phyloP scores from a whole-genome alignment of 2,329 filamentous ascomycete genomes.

The Lachnellula hyalina region DNA sequence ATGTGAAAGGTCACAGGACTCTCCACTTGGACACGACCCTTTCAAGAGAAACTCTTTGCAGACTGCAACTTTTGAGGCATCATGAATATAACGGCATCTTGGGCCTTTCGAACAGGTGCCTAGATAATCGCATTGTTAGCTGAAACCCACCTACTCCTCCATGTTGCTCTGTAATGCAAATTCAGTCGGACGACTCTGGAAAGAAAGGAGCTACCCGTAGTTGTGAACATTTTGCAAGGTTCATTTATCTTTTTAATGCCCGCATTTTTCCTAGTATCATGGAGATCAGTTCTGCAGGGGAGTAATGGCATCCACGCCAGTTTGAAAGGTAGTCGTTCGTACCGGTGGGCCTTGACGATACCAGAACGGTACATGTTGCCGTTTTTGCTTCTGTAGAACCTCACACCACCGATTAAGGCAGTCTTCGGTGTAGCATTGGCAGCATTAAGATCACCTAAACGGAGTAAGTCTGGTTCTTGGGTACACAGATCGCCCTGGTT shows the following conservation, averaged over 20 bases:
- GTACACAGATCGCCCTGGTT: constrained; percentile 8
- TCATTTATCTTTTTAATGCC: constrained; percentile 63
- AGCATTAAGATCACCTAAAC: constrained; percentile 52
- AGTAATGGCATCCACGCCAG: constrained; percentile 5
- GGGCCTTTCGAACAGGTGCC: constrained; percentile 82
- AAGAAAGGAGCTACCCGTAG: constrained; percentile 54
- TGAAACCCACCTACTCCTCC: constrained; percentile 21
- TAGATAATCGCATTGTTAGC: constrained; percentile 38
- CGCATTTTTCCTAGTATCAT: constrained; percentile 33
- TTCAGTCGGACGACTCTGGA: constrained; percentile 26
- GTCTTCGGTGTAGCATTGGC: constrained; percentile 69
- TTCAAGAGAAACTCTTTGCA: constrained; percentile 85
- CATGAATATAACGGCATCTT: constrained; percentile 74
- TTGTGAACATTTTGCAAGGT: constrained; percentile 67
- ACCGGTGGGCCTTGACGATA: constrained; percentile 71
- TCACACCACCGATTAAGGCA: constrained; percentile 67
- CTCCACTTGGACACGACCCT: constrained; percentile 69
- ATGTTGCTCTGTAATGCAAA: constrained; percentile 17
- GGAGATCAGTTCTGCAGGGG: constrained; percentile 29
- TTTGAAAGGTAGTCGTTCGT: constrained; percentile 35
- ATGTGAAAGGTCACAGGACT: constrained; percentile 86
- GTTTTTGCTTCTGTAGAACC: constrained; percentile 79
- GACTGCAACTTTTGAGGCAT: constrained; percentile 78
- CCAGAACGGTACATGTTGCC: constrained; percentile 80
- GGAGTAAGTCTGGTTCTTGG: constrained; percentile 27